phyloP scores from a whole-genome alignment of 257 asterid genomes.

The Solanum raphanifolium region DNA sequence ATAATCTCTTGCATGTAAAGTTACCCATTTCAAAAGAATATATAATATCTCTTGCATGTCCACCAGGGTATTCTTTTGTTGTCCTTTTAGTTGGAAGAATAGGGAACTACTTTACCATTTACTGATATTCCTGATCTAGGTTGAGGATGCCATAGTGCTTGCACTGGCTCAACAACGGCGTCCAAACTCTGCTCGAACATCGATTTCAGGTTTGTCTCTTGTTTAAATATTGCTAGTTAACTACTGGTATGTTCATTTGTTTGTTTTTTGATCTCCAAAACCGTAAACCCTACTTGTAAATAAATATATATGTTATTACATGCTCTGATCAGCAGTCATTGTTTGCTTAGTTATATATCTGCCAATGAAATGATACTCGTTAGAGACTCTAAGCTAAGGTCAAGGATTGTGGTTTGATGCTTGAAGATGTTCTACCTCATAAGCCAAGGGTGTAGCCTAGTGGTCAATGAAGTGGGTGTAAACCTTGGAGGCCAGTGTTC shows the following conservation, averaged over 20 bases:
- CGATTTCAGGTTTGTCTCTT: constrained; percentile 51
- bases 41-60: not conserved
- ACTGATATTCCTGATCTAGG: constrained; percentile 25
- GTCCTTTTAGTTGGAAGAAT: not conserved
- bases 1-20: not conserved
- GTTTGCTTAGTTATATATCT: not conserved
- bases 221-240: not conserved
- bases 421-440: not conserved
- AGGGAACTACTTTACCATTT: not conserved
- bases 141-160: constrained; percentile 85
- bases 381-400: not conserved
- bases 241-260: not conserved
- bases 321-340: not conserved
- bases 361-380: not conserved
- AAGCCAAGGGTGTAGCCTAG: not conserved
- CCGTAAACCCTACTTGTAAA: not conserved
- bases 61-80: not conserved
- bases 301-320: not conserved
- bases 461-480: not conserved
- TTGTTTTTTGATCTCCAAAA: not conserved
- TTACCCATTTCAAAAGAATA: not conserved
- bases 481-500: not conserved
- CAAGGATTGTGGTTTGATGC: not conserved
- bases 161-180: constrained; percentile 89
- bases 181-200: constrained; percentile 63